These are phyloP conservation scores for Calonectria montana DNA, from an alignment of 2,329 filamentous ascomycete species.

Conservation along the genomic window DNA sequence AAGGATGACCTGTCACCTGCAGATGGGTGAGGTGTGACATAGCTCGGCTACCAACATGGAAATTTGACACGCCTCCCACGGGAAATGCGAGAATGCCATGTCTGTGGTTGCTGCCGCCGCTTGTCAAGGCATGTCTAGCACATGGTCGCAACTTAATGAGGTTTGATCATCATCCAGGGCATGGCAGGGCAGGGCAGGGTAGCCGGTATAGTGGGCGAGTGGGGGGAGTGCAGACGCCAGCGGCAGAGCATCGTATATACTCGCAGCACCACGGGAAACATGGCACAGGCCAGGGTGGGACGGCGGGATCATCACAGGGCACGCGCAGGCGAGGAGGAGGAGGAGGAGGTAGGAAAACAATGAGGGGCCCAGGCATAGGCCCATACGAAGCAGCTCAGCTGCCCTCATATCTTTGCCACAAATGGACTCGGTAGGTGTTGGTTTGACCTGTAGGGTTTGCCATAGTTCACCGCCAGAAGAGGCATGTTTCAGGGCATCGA, in stretches of 20 bases:
- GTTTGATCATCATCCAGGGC: not conserved
- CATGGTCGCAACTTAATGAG: not conserved
- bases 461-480: not conserved
- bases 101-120: not conserved
- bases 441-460: not conserved
- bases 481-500: conserved; percentile 9
- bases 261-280: too few relatives aligned
- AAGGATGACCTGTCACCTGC: not conserved
- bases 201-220: not conserved
- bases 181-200: conserved; percentile 2
- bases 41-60: not conserved
- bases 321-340: not conserved
- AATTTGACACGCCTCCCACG: not conserved
- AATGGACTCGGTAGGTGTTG: not conserved
- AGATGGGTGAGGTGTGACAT: conserved; percentile 2
- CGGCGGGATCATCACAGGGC: not conserved
- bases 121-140: not conserved
- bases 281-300: not conserved
- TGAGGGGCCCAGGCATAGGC: not conserved
- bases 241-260: not conserved
- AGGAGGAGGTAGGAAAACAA: not conserved
- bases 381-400: not conserved
- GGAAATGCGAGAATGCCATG: not conserved
- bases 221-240: not conserved
- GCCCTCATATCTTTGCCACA: not conserved